Percentiles rank a stretch among this genome's conserved stretches.
phyloP scores from a whole-genome alignment of 164 flowering plant species.

The Amborella trichopoda region DNA sequence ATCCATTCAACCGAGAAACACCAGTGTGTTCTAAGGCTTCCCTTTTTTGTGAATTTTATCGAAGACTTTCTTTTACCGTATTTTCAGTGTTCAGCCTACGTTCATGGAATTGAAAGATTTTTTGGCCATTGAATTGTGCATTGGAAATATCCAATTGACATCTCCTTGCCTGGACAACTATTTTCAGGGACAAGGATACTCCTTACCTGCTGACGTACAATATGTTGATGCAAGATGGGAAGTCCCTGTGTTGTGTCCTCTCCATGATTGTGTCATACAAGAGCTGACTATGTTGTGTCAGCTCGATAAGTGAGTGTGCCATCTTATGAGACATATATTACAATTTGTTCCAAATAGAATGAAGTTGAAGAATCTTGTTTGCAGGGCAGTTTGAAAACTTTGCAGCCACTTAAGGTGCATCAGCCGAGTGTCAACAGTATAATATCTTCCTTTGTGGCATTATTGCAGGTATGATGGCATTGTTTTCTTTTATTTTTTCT shows the following conservation, averaged over 20 bases:
- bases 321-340: not conserved
- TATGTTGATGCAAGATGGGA: conserved; percentile 95
- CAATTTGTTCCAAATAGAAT: conserved; percentile 1
- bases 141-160: too few relatives aligned
- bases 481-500: not conserved
- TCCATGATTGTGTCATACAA: conserved; percentile 72
- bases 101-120: too few relatives aligned
- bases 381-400: conserved; percentile 67
- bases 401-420: conserved; percentile 26
- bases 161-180: too few relatives aligned
- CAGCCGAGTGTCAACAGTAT: conserved; percentile 61
- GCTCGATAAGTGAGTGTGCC: conserved; percentile 45
- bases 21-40: too few relatives aligned
- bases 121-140: too few relatives aligned
- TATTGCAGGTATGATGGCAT: conserved; percentile 50
- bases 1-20: too few relatives aligned
- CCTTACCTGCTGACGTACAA: conserved; percentile 91
- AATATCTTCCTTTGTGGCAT: conserved; percentile 72
- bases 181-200: conserved; percentile 92
- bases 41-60: too few relatives aligned
- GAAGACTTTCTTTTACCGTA: too few relatives aligned
- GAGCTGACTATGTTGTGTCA: conserved; percentile 71
- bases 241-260: conserved; percentile 79
- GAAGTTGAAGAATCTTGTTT: conserved; percentile 12
- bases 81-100: too few relatives aligned